These are phyloP conservation scores for Musa troglodytarum DNA, from an alignment of 176 grass and related monocot species.

Conservation along the genomic window DNA sequence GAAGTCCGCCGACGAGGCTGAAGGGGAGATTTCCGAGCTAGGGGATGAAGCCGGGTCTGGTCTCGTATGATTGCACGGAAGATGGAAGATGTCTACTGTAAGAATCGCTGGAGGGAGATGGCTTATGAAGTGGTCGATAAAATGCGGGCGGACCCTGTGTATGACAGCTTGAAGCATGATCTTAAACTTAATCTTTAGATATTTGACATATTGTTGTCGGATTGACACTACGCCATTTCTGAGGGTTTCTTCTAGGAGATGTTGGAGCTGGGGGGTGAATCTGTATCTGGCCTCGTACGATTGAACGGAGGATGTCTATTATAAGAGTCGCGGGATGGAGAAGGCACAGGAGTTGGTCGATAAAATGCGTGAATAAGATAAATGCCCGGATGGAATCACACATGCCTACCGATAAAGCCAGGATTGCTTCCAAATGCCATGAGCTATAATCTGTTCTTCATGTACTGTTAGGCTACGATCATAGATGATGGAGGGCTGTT, in stretches of 20 bases:
- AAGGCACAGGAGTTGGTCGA: constrained; percentile 65
- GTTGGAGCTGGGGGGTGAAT: constrained; percentile 39
- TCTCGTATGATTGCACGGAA: constrained; percentile 73
- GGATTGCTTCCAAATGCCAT: constrained; percentile 59
- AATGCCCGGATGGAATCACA: constrained; percentile 58
- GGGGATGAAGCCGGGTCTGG: constrained; percentile 52
- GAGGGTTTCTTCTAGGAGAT: constrained; percentile 75
- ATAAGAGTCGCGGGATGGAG: constrained; percentile 46
- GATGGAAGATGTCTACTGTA: constrained; percentile 51
- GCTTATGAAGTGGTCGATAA: constrained; percentile 59
- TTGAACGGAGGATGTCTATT: constrained; percentile 67
- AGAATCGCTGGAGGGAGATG: constrained; percentile 44
- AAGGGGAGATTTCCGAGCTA: constrained; percentile 65
- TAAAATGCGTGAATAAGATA: constrained; percentile 57
- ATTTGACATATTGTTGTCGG: constrained; percentile 74
- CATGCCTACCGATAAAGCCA: constrained; percentile 80
- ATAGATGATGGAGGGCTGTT: constrained; percentile 44
- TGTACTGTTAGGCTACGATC: constrained; percentile 59
- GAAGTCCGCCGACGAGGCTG: constrained; percentile 47
- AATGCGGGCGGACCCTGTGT: constrained; percentile 29
- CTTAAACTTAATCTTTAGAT: constrained; percentile 57
- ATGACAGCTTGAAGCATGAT: constrained; percentile 66
- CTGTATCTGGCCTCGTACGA: constrained; percentile 73
- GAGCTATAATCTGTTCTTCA: constrained; percentile 83
- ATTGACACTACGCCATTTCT: constrained; percentile 59